Conservation (phyloP, 1,284 basidiomycete genomes). For the Afroboletus lepidellus region DNA sequence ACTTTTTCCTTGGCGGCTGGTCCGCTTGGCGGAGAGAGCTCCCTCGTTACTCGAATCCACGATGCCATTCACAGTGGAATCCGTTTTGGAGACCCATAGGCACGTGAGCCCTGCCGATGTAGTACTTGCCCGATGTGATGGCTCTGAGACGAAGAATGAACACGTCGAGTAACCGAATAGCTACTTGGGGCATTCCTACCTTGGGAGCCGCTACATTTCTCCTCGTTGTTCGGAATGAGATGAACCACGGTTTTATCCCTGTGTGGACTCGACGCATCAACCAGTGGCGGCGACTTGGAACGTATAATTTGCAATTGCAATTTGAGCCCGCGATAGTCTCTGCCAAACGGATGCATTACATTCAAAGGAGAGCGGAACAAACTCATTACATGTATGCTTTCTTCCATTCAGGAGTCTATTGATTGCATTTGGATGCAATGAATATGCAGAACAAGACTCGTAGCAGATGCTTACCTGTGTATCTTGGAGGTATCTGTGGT, state of each 20-base stretch:
- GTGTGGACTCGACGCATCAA: conserved; percentile 23
- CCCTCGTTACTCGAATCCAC: background rate
- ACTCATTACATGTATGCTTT: conserved; percentile 71
- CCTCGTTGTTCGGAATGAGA: background rate
- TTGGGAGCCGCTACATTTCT: background rate
- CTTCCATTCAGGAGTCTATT: conserved; percentile 80
- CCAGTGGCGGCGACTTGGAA: conserved; percentile 7
- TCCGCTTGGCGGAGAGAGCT: background rate
- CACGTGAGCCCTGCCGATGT: background rate
- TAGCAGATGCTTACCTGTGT: conserved; percentile 56
- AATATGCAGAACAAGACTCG: background rate
- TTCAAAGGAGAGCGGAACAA: background rate
- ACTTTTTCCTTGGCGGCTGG: conserved; percentile 8
- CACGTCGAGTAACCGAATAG: background rate
- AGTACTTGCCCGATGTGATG: background rate
- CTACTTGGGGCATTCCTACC: conserved; percentile 4
- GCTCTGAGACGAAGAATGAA: background rate
- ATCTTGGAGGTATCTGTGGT: conserved; percentile 60
- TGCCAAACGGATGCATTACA: conserved; percentile 28
- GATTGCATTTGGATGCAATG: conserved; percentile 2
- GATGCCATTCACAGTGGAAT: background rate
- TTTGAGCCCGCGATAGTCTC: conserved; percentile 74
- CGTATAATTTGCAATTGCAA: conserved; percentile 63
- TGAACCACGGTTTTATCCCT: background rate
- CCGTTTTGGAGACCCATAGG: background rate